A percentile compares a stretch with the other conserved stretches of the same genome.
These are phyloP conservation scores for Pythium grandisporangium DNA, from an alignment of 352 stramenopile genomes.

Conservation along the genomic window DNA sequence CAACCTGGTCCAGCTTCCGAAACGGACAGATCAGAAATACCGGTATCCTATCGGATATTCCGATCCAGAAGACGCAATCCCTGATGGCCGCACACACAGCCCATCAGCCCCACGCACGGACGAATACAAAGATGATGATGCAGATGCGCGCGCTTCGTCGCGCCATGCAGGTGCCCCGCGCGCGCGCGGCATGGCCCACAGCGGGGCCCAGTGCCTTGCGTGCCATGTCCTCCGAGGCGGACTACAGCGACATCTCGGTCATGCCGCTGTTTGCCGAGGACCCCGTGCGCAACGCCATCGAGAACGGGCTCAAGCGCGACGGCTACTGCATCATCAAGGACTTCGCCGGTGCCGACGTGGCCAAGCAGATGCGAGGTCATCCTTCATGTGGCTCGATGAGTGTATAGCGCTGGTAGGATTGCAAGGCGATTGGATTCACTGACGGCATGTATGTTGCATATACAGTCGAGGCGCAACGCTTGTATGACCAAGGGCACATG, in stretches of 20 bases:
- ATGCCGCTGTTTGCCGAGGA: slow-evolving; percentile 30
- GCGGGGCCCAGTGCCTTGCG: slow-evolving; percentile 1
- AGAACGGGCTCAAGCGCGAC: slow-evolving; percentile 23
- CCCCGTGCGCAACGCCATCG: slow-evolving; percentile 23
- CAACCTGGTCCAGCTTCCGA: too few species aligned
- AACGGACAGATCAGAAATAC: too few species aligned
- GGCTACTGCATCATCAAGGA: slow-evolving; percentile 28
- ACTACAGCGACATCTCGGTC: slow-evolving; percentile 24
- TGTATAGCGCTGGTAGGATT: not conserved
- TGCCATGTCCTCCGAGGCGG: slow-evolving; percentile 1
- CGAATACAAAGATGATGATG: too few species aligned
- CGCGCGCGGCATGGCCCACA: not conserved
- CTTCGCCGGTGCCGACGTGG: slow-evolving; percentile 28
- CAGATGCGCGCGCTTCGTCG: not conserved
- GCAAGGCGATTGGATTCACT: too few species aligned
- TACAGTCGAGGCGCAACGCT: slow-evolving; percentile 27
- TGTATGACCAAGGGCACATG: slow-evolving; percentile 38
- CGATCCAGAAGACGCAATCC: not conserved
- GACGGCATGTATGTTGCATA: too few species aligned
- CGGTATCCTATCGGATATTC: too few species aligned
- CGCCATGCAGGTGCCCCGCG: too few species aligned
- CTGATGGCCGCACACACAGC: too few species aligned
- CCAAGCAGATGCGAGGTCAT: slow-evolving; percentile 26
- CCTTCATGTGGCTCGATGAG: too few species aligned
- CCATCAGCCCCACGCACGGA: too few species aligned